Percentiles rank a stretch among this genome's conserved stretches.
These are phyloP conservation scores for Emiliania huxleyi DNA, from an alignment of 78 protist genomes.

Conservation along the genomic window DNA sequence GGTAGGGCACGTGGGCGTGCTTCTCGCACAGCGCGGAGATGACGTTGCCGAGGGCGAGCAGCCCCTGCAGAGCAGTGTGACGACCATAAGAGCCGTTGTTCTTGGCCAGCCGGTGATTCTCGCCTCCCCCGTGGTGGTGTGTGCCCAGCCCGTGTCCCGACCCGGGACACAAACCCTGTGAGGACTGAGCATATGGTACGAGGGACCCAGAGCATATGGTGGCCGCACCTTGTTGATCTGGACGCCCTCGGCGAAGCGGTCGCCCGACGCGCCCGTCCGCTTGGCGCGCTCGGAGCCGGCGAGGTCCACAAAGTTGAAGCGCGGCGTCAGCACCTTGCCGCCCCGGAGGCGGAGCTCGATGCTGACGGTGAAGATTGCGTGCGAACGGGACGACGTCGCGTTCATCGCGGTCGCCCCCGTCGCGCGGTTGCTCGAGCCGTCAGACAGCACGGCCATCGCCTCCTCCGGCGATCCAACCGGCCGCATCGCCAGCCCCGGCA, in stretches of 20 bases:
- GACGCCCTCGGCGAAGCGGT: conserved; percentile 63
- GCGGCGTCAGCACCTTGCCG: neutral
- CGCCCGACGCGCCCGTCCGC: conserved; percentile 35
- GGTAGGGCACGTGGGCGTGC: conserved; percentile 71
- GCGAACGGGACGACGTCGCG: conserved; percentile 54
- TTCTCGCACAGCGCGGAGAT: conserved; percentile 72
- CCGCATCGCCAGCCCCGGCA: neutral
- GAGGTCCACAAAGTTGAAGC: conserved; percentile 73
- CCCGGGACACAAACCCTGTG: too few species aligned
- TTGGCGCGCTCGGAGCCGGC: conserved; percentile 68
- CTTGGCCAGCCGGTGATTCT: too few species aligned
- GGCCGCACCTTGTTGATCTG: conserved; percentile 66
- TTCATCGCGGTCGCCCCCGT: conserved; percentile 62
- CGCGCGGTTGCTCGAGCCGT: conserved; percentile 46
- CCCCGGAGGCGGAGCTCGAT: neutral
- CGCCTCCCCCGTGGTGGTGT: too few species aligned
- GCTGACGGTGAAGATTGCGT: conserved; percentile 61
- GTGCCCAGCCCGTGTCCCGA: too few species aligned
- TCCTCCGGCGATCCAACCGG: neutral
- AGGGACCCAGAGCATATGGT: too few species aligned
- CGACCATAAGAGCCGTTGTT: too few species aligned
- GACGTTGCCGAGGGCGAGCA: conserved; percentile 71
- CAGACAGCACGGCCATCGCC: conserved; percentile 11
- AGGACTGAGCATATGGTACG: too few species aligned
- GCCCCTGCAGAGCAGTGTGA: neutral